Evolutionary conservation across 305 asterid genomes (phyloP), one percentile per base, ranked within the genome.

Genomic region (Euphrasia arctica): DNA sequence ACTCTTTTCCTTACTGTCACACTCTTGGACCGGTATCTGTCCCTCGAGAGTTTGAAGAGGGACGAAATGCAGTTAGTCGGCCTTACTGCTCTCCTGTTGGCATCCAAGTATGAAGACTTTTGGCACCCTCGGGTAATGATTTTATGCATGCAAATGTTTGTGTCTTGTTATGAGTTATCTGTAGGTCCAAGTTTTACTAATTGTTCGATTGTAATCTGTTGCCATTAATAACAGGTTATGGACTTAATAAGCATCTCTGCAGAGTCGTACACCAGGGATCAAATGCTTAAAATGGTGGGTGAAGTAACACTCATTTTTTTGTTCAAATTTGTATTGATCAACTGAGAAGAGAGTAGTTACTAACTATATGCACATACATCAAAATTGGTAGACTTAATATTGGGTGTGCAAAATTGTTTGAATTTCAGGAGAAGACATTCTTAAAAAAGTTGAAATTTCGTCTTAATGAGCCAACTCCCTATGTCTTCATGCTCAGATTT

Each of bases 81-180:
- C 66, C 95, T 92, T 70, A 87, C 98, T 70, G 83, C 96, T 74
- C 95, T 92, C 56, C 71, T 92, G 55, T 79, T 92, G 80, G 98
- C 98, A 42, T 92, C 98, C 36, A 92, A 92, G 69, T 92, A 92
- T 74, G 98, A 92, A 70, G 98, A 90, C 78, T 88, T 84, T 71
- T 90, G 95, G 92, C 96, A 88, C 78, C 98, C 96, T 10, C 82
- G 83, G 90, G 96, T 92, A 87, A 74, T 54, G 60, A 62, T 70
- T 68, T 64, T 55, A 39, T 43, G 65, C 74, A 61, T 68, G 36
- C 58, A 51, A 56, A 66, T 67, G 14, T 25, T 52, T 12, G 31
- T 51, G 57, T 22, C 45, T 39, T 39, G 9, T 39, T 39, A 39
- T 39, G 45, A 39, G 31, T 52, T 9, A 6, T 52, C 27, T 18